Conservation (phyloP, 176 grass and related monocot species). For the Dactylis glomerata region DNA sequence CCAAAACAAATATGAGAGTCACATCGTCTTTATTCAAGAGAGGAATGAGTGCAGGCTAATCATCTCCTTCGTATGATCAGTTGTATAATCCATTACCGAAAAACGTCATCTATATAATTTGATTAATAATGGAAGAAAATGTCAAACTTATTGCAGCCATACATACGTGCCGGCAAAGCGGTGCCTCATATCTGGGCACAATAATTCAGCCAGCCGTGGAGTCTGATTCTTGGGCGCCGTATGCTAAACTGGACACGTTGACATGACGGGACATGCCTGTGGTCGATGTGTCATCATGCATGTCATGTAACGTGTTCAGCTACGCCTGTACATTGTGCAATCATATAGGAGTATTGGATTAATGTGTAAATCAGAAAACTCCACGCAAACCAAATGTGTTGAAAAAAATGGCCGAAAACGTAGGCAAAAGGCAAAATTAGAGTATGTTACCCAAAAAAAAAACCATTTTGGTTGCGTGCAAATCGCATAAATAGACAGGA, state of each 20-base stretch:
- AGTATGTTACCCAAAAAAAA: not conserved
- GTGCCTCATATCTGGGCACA: not conserved
- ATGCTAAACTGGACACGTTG: not conserved
- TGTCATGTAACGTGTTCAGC: not conserved
- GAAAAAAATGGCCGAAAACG: not conserved
- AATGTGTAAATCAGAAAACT: not conserved
- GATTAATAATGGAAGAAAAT: not conserved
- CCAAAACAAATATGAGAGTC: not conserved
- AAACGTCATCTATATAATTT: not conserved
- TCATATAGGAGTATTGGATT: not conserved
- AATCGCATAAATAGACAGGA: not conserved
- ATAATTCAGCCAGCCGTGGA: not conserved
- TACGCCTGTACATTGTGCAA: not conserved
- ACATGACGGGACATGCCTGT: not conserved
- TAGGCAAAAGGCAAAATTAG: not conserved
- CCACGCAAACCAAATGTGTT: not conserved
- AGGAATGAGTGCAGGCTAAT: not conserved
- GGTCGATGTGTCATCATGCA: conserved; percentile 1
- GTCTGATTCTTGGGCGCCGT: not conserved
- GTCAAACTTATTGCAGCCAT: not conserved
- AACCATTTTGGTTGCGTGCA: not conserved
- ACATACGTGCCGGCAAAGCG: not conserved
- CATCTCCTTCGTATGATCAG: not conserved
- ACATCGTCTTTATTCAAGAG: not conserved
- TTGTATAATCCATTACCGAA: not conserved